Evolutionary conservation across 345 rosid species (phyloP).

Genomic region (Acer saccharum): DNA sequence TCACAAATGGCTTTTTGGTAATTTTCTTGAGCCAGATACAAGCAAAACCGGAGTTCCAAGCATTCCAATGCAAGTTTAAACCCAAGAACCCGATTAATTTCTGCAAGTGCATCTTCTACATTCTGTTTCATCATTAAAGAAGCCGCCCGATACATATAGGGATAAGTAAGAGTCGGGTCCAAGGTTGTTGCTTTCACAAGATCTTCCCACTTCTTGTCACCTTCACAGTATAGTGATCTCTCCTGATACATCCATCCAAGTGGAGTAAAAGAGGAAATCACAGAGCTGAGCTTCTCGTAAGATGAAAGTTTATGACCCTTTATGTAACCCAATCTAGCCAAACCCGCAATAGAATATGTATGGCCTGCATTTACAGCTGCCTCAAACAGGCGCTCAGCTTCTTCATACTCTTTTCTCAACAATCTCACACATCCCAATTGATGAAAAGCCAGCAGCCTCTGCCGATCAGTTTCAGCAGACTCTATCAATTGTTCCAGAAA

Average conservation of each 20-base stretch:
- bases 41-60: conserved; percentile 95
- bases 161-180: conserved; percentile 93
- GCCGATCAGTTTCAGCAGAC: conserved; percentile 68
- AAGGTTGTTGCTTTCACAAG: conserved; percentile 82
- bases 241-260: conserved; percentile 98
- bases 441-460: conserved; percentile 84
- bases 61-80: conserved; percentile 94
- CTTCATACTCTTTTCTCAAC: conserved; percentile 75
- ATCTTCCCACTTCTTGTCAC: conserved; percentile 77
- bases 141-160: conserved; percentile 94
- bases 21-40: conserved; percentile 85
- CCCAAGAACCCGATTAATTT: conserved; percentile 84
- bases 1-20: conserved; percentile 86
- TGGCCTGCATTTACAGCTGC: conserved; percentile 76
- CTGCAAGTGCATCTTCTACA: conserved; percentile 76
- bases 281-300: conserved; percentile 77
- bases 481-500: conserved; percentile 68
- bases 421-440: conserved; percentile 87
- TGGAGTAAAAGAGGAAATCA: conserved; percentile 63
- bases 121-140: conserved; percentile 77
- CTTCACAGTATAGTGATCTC: conserved; percentile 88
- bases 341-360: conserved; percentile 75
- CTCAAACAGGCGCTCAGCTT: conserved; percentile 75
- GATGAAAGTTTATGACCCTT: conserved; percentile 67
- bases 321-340: conserved; percentile 73